Base-by-base conservation (phyloP, 345 rosid species). In the Arabidopsis thaliana region DNA sequence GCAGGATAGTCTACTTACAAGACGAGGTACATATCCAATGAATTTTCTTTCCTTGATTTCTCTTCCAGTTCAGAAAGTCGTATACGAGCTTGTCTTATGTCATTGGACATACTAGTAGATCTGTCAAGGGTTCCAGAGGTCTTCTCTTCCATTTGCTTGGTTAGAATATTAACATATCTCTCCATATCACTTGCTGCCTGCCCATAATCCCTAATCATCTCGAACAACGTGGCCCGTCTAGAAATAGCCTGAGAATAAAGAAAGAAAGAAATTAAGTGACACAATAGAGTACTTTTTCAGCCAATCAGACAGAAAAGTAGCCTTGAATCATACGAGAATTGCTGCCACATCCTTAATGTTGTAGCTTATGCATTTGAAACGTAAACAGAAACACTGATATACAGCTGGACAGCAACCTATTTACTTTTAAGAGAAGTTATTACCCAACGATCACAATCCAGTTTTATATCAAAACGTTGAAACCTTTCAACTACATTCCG, bases 131-230 rank as follows among this genome's bases (percentile, higher is more conserved):
- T 67, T 76, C 85, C 89, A 59, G 67, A 80, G 41, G 65, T 76
- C 78, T 85, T 87, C 72, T 75, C 87, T 76, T 91, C 96, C 65
- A 78, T 69, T 82, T 87, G 96, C 85, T 84, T 87, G 58, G 80
- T 76, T 40, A 86, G 85, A 79, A 82, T 75, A 72, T 84, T 59
- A 74, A 86, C 60, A 70, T 89, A 83, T 77, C 92, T 86, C 80
- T 78, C 84, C 76, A 90, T 88, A 83, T 95, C 96, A 71, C 58
- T 81, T 49, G 94, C 87, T 52, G 99, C 96, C 84, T 86, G 91
- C 45, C 85, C 94, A 85, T 84, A 92, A 76, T 90, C 94, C 81
- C 96, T 90, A 69, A 92, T 86, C 91, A 85, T 89, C 87, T 90
- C 98, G 71, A 77, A 90, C 71, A 95, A 82, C 34, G 86, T 82